A percentile compares a stretch with the other conserved stretches of the same genome.
These are phyloP conservation scores for Auricularia cornea DNA, from an alignment of 768 basidiomycete genomes.

Conservation along the genomic window DNA sequence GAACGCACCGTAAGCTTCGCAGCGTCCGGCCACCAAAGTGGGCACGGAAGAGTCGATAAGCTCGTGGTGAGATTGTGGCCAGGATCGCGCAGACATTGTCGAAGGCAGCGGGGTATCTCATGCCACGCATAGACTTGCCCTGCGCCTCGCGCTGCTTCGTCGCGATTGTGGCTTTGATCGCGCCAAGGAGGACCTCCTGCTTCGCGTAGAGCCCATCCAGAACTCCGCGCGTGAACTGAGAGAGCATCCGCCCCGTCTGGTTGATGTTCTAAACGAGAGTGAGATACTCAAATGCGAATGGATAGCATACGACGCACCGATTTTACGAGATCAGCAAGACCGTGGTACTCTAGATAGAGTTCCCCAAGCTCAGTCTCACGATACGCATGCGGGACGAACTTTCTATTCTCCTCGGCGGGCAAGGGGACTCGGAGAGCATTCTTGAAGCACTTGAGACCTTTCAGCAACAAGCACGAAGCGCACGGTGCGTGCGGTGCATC, in stretches of 20 bases:
- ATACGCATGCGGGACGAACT: constrained; percentile 10
- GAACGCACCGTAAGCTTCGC: constrained; percentile 9
- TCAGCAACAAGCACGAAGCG: constrained; percentile 7
- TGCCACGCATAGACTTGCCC: constrained; percentile 5
- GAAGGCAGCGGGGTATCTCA: constrained; percentile 4
- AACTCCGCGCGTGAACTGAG: constrained; percentile 14
- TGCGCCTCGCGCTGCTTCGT: constrained; percentile 2
- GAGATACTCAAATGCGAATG: not conserved
- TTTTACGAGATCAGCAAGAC: constrained; percentile 12
- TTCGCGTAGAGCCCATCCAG: constrained; percentile 11
- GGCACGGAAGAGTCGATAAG: constrained; percentile 3
- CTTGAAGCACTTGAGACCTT: constrained; percentile 9
- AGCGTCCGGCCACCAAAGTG: constrained; percentile 10
- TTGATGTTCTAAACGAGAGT: not conserved
- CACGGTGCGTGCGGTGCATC: constrained; percentile 7
- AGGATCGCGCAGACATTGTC: constrained; percentile 4
- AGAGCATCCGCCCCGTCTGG: not conserved
- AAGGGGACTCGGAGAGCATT: constrained; percentile 1
- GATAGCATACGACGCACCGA: constrained; percentile 4
- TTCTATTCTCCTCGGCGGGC: constrained; percentile 10
- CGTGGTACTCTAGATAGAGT: constrained; percentile 10
- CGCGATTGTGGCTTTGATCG: constrained; percentile 5
- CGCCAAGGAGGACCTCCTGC: constrained; percentile 10
- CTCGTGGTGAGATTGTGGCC: constrained; percentile 3
- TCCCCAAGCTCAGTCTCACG: constrained; percentile 7